Base-by-base conservation (phyloP, 306 rosid species). In the Vicia faba region DNA sequence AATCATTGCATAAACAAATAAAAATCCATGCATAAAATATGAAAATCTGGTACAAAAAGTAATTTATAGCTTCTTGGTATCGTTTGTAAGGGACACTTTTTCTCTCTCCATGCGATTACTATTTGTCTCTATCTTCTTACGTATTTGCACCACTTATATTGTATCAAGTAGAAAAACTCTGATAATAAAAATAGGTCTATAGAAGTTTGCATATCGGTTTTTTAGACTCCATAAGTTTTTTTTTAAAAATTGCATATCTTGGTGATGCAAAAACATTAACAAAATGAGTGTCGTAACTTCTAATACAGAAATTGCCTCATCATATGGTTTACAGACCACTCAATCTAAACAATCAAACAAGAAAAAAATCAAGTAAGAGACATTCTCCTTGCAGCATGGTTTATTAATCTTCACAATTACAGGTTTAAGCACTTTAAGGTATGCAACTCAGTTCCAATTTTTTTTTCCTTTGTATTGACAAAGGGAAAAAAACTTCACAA, bases 391-490 rank as follows among this genome's bases (percentile, higher is more conserved):
- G 74, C 9, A 54, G 61, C 33, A 49, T 41, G 26, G 38, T 20
- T 31, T 14, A 53, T 14, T 67, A 51, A 31, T 68, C 46, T 51
- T 78, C 65, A 54, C 45, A 23, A 29, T 51, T 71, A 29, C 45
- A 31, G 12, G 70, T 20, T 59, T 29, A 61, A 78, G 61, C 61
- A 71, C 63, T 16, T 60, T 36, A 44, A 61, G 65, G 57, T 39
- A 67, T 15, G n/a, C 20, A 46, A 38, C 66, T 20, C 26, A 38
- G 35, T 13, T 25, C 46, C 50, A 11, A 36, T 33, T 54, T 36
- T 25, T 25, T 20, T 20, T 20, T 20, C 23, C 23, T 20, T 20
- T 20, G 23, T 20, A 20, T 20, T 20, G 23, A 20, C 23, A 20
- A 20, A 20, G 23, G 23, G 23, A 20, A 20, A 20, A 36, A 70